Evolutionary conservation across 441 rosid species (phyloP).

Genomic region (Erysimum cheiri): DNA sequence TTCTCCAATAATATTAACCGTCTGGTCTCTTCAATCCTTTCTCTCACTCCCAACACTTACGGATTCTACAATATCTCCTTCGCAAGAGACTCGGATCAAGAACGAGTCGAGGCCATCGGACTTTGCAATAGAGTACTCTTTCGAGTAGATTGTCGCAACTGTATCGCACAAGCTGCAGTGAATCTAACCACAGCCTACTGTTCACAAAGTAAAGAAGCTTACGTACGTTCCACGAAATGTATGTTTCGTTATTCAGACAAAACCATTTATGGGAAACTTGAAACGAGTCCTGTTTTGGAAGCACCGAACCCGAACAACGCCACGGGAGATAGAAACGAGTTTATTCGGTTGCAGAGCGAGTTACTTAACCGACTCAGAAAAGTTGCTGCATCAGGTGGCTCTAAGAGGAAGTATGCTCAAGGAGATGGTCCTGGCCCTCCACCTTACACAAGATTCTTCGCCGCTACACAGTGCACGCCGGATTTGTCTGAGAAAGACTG

Average conservation of each 20-base stretch:
- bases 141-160: constrained; percentile 22
- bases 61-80: constrained; percentile 32
- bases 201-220: constrained; percentile 17
- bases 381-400: constrained; percentile 21
- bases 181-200: constrained; percentile 11
- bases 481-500: constrained; percentile 36
- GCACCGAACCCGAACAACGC: background rate
- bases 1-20: constrained; percentile 23
- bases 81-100: constrained; percentile 26
- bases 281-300: background rate
- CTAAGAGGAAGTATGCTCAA: constrained; percentile 36
- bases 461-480: constrained; percentile 18
- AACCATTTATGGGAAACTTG: constrained; percentile 14
- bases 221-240: constrained; percentile 17
- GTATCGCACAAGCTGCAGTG: constrained; percentile 1
- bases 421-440: constrained; percentile 30
- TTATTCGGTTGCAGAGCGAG: constrained; percentile 17
- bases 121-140: constrained; percentile 25
- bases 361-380: constrained; percentile 24
- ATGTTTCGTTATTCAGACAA: constrained; percentile 39
- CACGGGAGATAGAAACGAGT: constrained; percentile 14
- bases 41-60: constrained; percentile 25
- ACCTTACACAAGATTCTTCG: constrained; percentile 18
- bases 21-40: constrained; percentile 24
- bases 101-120: constrained; percentile 28